Conservation (phyloP, 2,329 filamentous ascomycete genomes). For the Onygenales sp. region DNA sequence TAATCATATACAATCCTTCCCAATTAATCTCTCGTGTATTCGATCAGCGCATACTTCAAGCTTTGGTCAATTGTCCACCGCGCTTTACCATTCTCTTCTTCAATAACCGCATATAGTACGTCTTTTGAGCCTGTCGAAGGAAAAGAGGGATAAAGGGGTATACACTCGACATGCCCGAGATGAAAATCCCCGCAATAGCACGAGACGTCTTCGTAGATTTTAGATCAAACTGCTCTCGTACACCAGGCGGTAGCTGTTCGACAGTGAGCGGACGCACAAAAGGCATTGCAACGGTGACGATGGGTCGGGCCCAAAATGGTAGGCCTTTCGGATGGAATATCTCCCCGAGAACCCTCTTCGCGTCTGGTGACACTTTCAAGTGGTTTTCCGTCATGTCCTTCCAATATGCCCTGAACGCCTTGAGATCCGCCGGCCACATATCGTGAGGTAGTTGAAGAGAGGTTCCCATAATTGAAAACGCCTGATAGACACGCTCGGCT, state of each 20-base stretch:
- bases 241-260: not conserved
- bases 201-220: not conserved
- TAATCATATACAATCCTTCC: not conserved
- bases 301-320: not conserved
- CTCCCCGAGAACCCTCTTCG: not conserved
- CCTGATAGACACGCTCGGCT: conserved; percentile 6
- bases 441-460: conserved; percentile 8
- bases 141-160: not conserved
- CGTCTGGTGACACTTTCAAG: not conserved
- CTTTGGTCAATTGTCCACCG: not conserved
- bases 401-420: not conserved
- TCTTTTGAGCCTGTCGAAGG: not conserved
- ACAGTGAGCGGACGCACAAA: not conserved
- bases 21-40: not conserved
- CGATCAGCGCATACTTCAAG: not conserved
- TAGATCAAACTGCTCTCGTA: not conserved
- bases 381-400: conserved; percentile 1
- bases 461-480: conserved; percentile 10
- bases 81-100: not conserved
- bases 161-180: not conserved
- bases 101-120: not conserved
- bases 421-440: conserved; percentile 7
- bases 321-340: not conserved
- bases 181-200: not conserved
- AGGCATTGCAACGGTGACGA: not conserved